These are phyloP conservation scores for Xylaria cubensis DNA, from an alignment of 495 filamentous ascomycete species.

Conservation along the genomic window DNA sequence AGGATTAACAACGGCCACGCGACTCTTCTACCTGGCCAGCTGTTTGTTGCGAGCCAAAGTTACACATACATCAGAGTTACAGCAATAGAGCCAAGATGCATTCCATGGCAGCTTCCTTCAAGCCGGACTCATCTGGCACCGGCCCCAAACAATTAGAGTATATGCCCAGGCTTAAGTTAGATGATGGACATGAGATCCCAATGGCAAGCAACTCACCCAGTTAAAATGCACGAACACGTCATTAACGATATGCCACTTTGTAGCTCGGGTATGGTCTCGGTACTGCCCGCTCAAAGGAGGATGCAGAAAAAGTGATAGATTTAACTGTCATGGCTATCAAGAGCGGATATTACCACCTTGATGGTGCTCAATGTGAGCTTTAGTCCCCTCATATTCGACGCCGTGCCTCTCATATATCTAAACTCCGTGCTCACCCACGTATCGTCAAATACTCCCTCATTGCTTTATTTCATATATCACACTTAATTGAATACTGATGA, in stretches of 20 bases:
- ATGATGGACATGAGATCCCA: constrained; percentile 76
- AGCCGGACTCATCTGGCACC: constrained; percentile 36
- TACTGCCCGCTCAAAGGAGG: constrained; percentile 50
- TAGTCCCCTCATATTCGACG: neutral
- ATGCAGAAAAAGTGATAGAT: constrained; percentile 62
- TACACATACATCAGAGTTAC: neutral
- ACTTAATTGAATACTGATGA: constrained; percentile 3
- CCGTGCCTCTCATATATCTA: neutral
- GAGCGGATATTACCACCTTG: constrained; percentile 75
- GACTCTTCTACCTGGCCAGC: neutral
- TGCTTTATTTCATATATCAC: no score
- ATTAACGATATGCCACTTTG: constrained; percentile 20
- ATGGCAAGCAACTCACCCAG: constrained; percentile 57
- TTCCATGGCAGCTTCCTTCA: constrained; percentile 41
- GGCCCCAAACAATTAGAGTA: constrained; percentile 44
- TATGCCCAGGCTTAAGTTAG: constrained; percentile 64
- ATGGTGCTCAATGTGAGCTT: constrained; percentile 71
- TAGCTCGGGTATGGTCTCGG: constrained; percentile 77
- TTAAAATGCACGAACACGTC: no score
- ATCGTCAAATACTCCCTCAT: neutral
- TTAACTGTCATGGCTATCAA: constrained; percentile 71
- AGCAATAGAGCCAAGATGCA: constrained; percentile 40
- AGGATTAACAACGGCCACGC: neutral
- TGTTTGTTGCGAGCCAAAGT: neutral
- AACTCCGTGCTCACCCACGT: neutral